Percentiles rank a stretch among this genome's conserved stretches.
Conservation (phyloP, 305 asterid genomes). For the Nicotiana rustica region DNA sequence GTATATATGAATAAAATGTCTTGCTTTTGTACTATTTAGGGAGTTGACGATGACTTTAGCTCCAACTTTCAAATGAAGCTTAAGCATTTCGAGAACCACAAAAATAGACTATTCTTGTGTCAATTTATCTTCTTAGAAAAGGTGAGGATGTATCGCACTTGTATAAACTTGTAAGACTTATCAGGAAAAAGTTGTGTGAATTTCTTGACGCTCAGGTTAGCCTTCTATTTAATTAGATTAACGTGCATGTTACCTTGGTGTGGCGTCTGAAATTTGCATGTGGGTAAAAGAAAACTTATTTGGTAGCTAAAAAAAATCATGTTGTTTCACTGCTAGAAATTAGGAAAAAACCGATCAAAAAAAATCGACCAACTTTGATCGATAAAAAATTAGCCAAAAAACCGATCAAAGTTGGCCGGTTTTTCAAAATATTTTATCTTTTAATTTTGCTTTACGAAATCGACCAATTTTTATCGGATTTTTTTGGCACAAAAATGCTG, state of each 20-base stretch:
- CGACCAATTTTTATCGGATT: no score
- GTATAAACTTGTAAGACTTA: background rate
- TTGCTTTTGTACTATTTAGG: background rate
- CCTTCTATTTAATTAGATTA: background rate
- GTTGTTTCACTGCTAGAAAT: no score
- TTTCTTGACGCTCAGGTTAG: background rate
- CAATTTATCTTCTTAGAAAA: background rate
- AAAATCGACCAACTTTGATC: no score
- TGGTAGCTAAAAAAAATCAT: background rate
- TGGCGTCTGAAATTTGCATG: background rate
- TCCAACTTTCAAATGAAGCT: background rate
- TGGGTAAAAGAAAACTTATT: background rate
- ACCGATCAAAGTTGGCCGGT: no score
- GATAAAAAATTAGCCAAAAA: no score
- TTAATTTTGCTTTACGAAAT: no score
- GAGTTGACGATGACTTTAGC: background rate
- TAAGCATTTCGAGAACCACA: background rate
- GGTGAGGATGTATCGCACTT: background rate
- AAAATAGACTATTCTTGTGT: no score
- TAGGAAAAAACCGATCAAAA: no score
- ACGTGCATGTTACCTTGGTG: background rate
- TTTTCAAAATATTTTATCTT: no score
- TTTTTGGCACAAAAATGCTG: no score
- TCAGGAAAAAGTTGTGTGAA: background rate
- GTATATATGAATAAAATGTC: background rate